Conservation (phyloP, 1,284 basidiomycete genomes). For the Ganoderma sinense region DNA sequence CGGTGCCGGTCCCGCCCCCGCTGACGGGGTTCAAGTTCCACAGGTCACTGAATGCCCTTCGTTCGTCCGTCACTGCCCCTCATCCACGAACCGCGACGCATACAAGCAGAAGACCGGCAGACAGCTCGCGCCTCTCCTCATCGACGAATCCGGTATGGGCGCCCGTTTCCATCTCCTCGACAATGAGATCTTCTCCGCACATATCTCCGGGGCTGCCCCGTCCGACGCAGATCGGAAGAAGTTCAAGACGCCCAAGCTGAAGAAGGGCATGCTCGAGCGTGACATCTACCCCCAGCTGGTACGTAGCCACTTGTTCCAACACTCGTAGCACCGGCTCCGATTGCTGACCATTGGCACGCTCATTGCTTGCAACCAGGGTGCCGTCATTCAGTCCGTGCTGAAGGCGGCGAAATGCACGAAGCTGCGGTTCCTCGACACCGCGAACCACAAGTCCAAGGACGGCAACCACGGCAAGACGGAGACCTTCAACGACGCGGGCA, state of each 20-base stretch:
- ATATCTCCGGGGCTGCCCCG: background rate
- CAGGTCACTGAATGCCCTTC: background rate
- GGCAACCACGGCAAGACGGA: background rate
- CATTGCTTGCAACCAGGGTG: background rate
- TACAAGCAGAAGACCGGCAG: background rate
- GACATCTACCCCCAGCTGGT: background rate
- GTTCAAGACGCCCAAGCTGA: background rate
- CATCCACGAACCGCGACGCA: background rate
- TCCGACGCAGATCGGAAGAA: background rate
- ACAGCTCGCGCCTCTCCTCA: background rate
- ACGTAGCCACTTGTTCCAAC: background rate
- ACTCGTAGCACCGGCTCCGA: background rate
- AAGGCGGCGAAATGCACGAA: background rate
- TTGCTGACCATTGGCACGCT: background rate
- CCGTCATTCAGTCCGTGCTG: background rate
- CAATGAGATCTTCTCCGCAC: background rate
- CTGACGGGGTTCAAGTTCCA: too few relatives aligned
- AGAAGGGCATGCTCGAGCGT: background rate
- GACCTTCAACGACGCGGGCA: background rate
- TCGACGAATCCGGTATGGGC: background rate
- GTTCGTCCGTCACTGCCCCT: background rate
- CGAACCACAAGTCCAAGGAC: slow-evolving; percentile 2
- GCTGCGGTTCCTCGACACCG: too few relatives aligned
- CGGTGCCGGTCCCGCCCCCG: too few relatives aligned
- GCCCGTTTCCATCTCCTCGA: background rate